Percentiles rank a stretch among this genome's conserved stretches.
phyloP scores from a whole-genome alignment of 495 filamentous ascomycete species.

The Penicillium angulare region DNA sequence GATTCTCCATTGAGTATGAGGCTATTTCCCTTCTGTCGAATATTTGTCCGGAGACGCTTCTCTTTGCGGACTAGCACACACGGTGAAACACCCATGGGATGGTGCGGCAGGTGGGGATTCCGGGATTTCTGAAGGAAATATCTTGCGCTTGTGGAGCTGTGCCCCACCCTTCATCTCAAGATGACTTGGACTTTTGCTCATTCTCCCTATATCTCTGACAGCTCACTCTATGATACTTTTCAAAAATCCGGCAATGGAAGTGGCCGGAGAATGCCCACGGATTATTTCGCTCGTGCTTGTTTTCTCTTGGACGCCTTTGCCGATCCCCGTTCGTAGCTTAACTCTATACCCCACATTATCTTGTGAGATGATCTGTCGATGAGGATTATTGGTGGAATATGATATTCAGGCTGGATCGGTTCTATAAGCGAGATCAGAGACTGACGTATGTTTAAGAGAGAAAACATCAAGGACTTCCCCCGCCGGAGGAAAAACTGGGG shows the following conservation, averaged over 20 bases:
- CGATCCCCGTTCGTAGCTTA: not conserved
- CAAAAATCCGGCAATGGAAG: too few species aligned
- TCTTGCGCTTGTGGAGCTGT: too few species aligned
- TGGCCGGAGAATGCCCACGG: too few species aligned
- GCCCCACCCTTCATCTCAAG: too few species aligned
- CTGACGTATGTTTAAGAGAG: not conserved
- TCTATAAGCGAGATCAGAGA: not conserved
- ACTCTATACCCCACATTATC: not conserved
- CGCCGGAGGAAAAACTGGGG: not conserved
- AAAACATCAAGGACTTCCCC: not conserved
- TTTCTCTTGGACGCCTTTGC: not conserved
- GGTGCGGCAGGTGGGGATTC: not conserved
- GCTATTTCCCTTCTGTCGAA: not conserved
- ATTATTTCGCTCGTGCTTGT: not conserved
- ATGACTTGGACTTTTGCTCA: not conserved
- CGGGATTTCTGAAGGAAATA: not conserved
- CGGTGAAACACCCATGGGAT: conserved; percentile 6
- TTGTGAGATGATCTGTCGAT: not conserved
- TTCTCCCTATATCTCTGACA: not conserved
- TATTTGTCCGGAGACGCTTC: conserved; percentile 1
- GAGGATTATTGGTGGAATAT: not conserved
- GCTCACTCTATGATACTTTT: too few species aligned
- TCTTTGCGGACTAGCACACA: not conserved
- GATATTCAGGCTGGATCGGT: not conserved
- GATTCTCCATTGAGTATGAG: not conserved